Percentiles rank a stretch among this genome's conserved stretches.
Conservation (phyloP, 2,329 filamentous ascomycete species). For the Aspergillus arachidicola region DNA sequence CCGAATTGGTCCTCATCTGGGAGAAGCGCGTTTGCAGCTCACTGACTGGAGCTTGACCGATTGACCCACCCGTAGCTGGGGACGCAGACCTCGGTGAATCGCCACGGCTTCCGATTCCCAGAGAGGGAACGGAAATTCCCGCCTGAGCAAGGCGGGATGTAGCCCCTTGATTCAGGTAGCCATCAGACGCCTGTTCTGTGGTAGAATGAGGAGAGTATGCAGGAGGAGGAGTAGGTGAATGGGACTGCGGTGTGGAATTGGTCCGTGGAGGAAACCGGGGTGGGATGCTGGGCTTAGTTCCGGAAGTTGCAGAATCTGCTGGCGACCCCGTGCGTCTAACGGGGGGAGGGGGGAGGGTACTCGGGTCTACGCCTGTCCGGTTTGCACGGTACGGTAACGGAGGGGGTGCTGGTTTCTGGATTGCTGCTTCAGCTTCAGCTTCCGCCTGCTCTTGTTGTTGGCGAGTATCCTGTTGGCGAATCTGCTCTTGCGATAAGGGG, state of each 20-base stretch:
- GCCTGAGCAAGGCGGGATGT: conserved; percentile 68
- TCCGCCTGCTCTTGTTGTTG: conserved; percentile 27
- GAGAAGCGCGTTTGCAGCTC: conserved; percentile 71
- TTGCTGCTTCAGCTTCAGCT: conserved; percentile 24
- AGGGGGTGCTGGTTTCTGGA: conserved; percentile 48
- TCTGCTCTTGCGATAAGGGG: conserved; percentile 44
- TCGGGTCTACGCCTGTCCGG: conserved; percentile 70
- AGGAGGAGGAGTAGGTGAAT: conserved; percentile 47
- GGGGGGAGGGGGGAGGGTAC: conserved; percentile 72
- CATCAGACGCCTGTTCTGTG: conserved; percentile 33
- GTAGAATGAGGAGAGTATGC: conserved; percentile 49
- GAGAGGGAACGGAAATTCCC: conserved; percentile 75
- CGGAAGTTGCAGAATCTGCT: conserved; percentile 31
- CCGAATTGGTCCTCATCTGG: conserved; percentile 50
- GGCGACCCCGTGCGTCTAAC: conserved; percentile 47
- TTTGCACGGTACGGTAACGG: conserved; percentile 69
- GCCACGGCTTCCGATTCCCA: conserved; percentile 65
- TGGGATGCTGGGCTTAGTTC: conserved; percentile 59
- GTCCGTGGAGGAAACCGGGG: conserved; percentile 73
- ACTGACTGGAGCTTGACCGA: conserved; percentile 53
- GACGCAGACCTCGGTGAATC: conserved; percentile 28
- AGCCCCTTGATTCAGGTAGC: conserved; percentile 60
- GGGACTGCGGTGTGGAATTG: conserved; percentile 52
- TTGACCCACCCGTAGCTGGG: conserved; percentile 24
- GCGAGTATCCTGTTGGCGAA: conserved; percentile 32